Evolutionary conservation across 371 early-diverging fungal species (phyloP).

Genomic region (Apophysomyces trapeziformis): DNA sequence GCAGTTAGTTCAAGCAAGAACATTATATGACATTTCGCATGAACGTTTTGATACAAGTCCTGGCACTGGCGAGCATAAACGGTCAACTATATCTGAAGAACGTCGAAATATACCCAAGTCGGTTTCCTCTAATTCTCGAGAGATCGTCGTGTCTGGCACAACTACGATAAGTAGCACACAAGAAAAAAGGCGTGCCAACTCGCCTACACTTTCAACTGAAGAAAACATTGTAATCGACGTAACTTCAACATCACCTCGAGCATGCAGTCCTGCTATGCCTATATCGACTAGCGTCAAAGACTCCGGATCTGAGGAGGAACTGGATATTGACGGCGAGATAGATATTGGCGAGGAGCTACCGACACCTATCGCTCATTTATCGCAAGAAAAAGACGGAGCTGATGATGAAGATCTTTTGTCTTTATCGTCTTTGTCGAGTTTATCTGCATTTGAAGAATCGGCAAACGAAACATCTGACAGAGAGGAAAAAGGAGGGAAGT

Average conservation of each 20-base stretch:
- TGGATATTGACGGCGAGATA: slow-evolving; percentile 27
- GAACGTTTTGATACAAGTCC: neutral
- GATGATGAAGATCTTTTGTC: slow-evolving; percentile 7
- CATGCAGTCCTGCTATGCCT: slow-evolving; percentile 17
- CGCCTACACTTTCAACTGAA: slow-evolving; percentile 22
- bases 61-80: neutral
- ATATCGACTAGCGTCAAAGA: neutral
- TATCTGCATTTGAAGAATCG: slow-evolving; percentile 10
- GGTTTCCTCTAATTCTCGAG: neutral
- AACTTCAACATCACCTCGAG: slow-evolving; percentile 26
- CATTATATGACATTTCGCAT: neutral
- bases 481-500: neutral
- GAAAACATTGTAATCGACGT: slow-evolving; percentile 32
- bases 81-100: neutral
- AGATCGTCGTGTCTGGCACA: neutral
- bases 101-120: neutral
- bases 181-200: neutral
- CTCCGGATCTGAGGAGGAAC: slow-evolving; percentile 18
- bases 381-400: neutral
- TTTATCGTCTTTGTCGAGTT: slow-evolving; percentile 11
- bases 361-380: neutral
- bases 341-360: slow-evolving; percentile 27
- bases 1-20: neutral
- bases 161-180: neutral
- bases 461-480: neutral